Conservation (phyloP, 2,329 filamentous ascomycete species). For the Botrytis fragariae region DNA sequence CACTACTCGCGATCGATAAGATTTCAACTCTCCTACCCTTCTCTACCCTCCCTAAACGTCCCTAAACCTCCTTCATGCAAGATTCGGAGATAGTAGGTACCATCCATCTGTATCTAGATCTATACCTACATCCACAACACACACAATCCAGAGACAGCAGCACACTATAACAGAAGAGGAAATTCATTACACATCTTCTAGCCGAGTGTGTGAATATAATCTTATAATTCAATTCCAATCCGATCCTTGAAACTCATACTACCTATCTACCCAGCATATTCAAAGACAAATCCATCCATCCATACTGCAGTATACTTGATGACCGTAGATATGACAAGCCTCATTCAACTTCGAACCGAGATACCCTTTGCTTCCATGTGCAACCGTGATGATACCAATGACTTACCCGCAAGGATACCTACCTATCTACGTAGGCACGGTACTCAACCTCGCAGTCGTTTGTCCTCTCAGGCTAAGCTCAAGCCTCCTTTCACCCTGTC, state of each 20-base stretch:
- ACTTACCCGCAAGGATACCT: background rate
- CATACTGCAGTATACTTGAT: background rate
- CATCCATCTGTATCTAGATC: background rate
- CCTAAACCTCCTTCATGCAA: background rate
- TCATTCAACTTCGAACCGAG: slow-evolving; percentile 8
- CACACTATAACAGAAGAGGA: background rate
- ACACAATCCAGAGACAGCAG: background rate
- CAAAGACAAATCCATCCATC: slow-evolving; percentile 4
- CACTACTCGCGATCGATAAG: background rate
- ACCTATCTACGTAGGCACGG: slow-evolving; percentile 1
- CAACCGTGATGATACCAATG: background rate
- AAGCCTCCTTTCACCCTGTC: slow-evolving; percentile 11
- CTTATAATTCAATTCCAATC: background rate
- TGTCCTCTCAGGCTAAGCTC: background rate
- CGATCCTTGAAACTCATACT: background rate
- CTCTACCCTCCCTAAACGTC: background rate
- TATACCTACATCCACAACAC: background rate
- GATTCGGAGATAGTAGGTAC: background rate
- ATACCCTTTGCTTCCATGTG: background rate
- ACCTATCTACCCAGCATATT: background rate
- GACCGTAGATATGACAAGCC: background rate
- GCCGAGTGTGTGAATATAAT: background rate
- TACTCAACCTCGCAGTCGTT: background rate
- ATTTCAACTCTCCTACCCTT: background rate
- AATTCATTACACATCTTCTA: background rate